Base-by-base conservation (phyloP, 1,284 basidiomycete species). In the Apiotrichum montevideense region DNA sequence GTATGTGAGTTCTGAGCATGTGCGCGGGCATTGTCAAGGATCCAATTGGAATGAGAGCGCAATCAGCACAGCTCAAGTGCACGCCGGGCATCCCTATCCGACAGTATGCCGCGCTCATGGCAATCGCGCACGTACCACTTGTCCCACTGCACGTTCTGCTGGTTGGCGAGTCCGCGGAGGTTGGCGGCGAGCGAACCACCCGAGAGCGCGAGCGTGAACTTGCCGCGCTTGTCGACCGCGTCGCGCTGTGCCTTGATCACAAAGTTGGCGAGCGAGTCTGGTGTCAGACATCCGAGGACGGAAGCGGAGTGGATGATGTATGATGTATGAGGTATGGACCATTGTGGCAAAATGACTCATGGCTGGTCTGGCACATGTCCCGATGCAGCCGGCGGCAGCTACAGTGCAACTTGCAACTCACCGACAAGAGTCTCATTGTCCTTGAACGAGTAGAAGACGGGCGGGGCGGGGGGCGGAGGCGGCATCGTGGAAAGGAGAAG, bases 131-230 rank as follows among this genome's bases (percentile, higher is more conserved):
- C 83, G 63, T 67, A 93, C 73, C 62, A 63, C 58, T 63, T 63
- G 58, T 63, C 62, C 93, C 96, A 99, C 74, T 88, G 89, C 13
- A 94, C 83, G 51, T 83, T 83, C 44, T 86, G 80, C 64, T 88
- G 82, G 55, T 77, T 81, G 60, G 94, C 82, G 63, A 98, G 83
- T 52, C 84, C 85, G 64, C 79, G 79, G 64, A 99, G 84, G 76
- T 89, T 87, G 68, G 87, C 87, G 41, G 95, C 92, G 45, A 98
- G 82, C 5, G 88, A 91, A 6, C 96, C 95, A 40, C 96, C 93
- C 3, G 93, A 97, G 65, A 98, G 80, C 52, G 95, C 96, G 68
- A 99, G 74, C 48, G 91, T 90, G 80, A 99, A 99, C 68, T 86
- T 87, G 70, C 87, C 88, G 75, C 91, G 87, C 79, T 91, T 93